Base-by-base conservation (phyloP, 371 early-diverging fungal species). In the Mortierella sp. region DNA sequence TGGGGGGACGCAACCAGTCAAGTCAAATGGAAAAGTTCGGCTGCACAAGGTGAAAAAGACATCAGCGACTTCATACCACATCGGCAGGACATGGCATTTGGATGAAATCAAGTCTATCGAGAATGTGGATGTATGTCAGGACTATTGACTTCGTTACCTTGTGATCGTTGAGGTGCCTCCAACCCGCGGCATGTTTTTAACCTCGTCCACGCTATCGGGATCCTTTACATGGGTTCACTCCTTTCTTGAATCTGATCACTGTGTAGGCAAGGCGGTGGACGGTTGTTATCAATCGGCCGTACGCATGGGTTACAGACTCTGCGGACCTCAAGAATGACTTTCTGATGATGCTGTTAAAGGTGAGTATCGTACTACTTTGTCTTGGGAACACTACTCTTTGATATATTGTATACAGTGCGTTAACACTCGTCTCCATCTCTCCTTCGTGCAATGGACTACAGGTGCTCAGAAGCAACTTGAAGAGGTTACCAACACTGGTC, bases 21-120 rank as follows among this genome's bases (percentile, higher is more conserved):
- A 64, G 82, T 82, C 67, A 27, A 83, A 81, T 30, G 84, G 81
- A 58, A 81, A 81, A 55, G 74, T 82, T 16, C 84, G 86, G 13
- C 69, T 88, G 19, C 82, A 84, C 55, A 88, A 88, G 57, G 83
- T 83, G 19, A 88, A 86, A 51, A 81, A 85, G 69, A 84, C 79
- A 31, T 84, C 86, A 39, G 83, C 80, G 13, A 84, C 86, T 2
- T 82, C 84, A 12, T 88, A 84, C 52, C 82, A 84, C 46, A 81
- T 84, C 27, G 84, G 83, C 52, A 88, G 84, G 65, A 79, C 82
- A 3, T 88, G 88, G 88, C 67, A 81, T 49, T 61, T 88, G 34
- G 88, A 88, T 38, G 88, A 88, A 59, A 83, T 88, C 42, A 82
- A 76, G 51, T 82, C 82, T 13, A 82, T 86, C 42, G 82, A 82